phyloP scores from a whole-genome alignment of 768 basidiomycete genomes.

The Trametes villosa region DNA sequence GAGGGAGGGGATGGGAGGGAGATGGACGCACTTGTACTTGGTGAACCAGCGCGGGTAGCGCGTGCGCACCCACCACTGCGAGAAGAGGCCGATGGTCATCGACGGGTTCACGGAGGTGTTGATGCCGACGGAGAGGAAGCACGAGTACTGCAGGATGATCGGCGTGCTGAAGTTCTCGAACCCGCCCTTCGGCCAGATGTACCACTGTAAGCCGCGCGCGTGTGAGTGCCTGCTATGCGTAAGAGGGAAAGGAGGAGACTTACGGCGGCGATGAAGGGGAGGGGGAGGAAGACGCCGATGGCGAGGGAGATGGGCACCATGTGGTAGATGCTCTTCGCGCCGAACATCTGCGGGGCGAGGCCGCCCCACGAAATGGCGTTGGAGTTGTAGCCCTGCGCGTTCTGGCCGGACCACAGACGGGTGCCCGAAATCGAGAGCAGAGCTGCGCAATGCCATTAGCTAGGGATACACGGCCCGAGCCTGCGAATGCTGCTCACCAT shows the following conservation, averaged over 20 bases:
- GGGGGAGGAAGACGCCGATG: constrained; percentile 56
- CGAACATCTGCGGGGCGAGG: constrained; percentile 37
- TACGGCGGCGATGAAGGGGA: constrained; percentile 52
- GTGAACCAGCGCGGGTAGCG: constrained; percentile 45
- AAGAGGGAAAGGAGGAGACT: neutral
- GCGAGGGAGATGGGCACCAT: constrained; percentile 43
- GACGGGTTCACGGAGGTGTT: constrained; percentile 55
- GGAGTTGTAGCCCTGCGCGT: constrained; percentile 53
- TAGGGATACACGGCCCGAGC: too few relatives aligned
- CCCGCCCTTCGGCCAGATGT: constrained; percentile 49
- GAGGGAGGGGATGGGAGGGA: neutral
- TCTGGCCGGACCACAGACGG: constrained; percentile 55
- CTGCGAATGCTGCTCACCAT: constrained; percentile 12
- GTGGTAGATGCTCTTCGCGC: constrained; percentile 18
- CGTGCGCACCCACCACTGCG: constrained; percentile 48
- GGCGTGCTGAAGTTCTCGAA: constrained; percentile 56
- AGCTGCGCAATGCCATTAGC: constrained; percentile 32
- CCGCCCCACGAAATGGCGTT: constrained; percentile 62
- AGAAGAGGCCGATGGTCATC: constrained; percentile 50
- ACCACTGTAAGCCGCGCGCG: constrained; percentile 35
- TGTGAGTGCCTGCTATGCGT: neutral
- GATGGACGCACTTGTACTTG: constrained; percentile 36
- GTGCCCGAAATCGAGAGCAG: constrained; percentile 55
- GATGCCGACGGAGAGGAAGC: constrained; percentile 58
- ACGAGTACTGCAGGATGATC: constrained; percentile 42